Evolutionary conservation across 2,329 filamentous ascomycete species (phyloP).

Genomic region (Ceratocystis cubensis): DNA sequence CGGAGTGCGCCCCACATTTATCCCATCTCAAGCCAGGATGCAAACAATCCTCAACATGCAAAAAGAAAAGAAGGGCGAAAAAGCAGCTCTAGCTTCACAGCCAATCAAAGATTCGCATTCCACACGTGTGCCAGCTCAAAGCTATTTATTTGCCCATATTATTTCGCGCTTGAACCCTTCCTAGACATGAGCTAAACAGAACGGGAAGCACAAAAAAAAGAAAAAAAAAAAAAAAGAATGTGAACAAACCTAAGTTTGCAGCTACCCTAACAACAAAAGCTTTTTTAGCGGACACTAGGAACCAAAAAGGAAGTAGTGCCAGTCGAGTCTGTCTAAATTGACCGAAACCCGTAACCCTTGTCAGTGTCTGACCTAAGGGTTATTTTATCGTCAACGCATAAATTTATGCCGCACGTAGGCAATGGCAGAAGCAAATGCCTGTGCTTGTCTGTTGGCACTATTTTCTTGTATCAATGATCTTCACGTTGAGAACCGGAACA

Average conservation of each 20-base stretch:
- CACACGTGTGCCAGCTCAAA: slow-evolving; percentile 8
- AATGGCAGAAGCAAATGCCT: too few species aligned
- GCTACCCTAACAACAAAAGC: neutral
- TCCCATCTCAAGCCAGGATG: slow-evolving; percentile 5
- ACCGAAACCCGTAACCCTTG: neutral
- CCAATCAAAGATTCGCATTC: slow-evolving; percentile 6
- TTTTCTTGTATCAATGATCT: too few species aligned
- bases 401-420: too few species aligned
- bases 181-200: neutral
- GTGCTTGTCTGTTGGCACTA: too few species aligned
- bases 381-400: too few species aligned
- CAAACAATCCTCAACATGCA: neutral
- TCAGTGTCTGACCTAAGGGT: fast-evolving
- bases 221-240: neutral
- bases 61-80: neutral
- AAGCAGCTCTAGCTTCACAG: neutral
- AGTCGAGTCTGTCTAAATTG: neutral
- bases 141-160: slow-evolving; percentile 4
- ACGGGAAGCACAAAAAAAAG: neutral
- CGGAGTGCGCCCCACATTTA: neutral
- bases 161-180: neutral
- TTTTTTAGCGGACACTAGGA: neutral
- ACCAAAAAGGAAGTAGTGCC: neutral
- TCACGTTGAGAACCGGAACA: too few species aligned
- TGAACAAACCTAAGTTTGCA: neutral